Evolutionary conservation across 2,329 filamentous ascomycete species (phyloP), one percentile per base, ranked within the genome.

Genomic region (Hymenoscyphus fraxineus): DNA sequence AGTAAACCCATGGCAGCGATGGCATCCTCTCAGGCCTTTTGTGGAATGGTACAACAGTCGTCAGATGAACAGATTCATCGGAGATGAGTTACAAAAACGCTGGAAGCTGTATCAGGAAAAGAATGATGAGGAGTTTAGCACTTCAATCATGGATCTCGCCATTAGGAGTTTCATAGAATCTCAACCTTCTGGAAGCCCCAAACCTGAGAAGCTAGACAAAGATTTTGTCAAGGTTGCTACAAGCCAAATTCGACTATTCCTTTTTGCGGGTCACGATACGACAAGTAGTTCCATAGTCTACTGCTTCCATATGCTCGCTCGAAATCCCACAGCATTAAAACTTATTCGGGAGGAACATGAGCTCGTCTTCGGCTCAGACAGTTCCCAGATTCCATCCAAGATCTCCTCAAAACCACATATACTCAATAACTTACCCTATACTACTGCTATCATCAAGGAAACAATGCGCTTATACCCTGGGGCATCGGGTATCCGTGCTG

Each of bases 201-300:
- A 47, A 22, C n/a, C 19, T 22, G 5, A n/a, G n/a, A 47, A 22
- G 6, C 44, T 47, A 7, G 44, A 47, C n/a, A 55, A 38, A 22
- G 64, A 66, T 31, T 65, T 35, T 19, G 58, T 54, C 9, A 62
- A 65, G 12, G 60, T 61, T 41, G 60, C 60, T 59, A 62, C 44
- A 22, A 35, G 57, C 12, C 63, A 65, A 22, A 65, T 65, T 38
- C 60, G 63, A 38, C 22, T 67, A 15, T 71, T 72, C 22, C 57
- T 72, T 15, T 70, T 72, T 31, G 71, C 67, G 1, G 71, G 71
- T 1, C 68, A 71, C 41, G 71, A 72, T 32, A 67, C 70, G 0
- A 70, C 66, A 9, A 47, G 56, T 38, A 62, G 58, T 51, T 64
- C 54, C 9, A 63, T 64, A n/a, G 47, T 55, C 16, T 71, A 66